Evolutionary conservation across 1,284 basidiomycete genomes (phyloP).

Genomic region (Tetrapyrgos nigripes): DNA sequence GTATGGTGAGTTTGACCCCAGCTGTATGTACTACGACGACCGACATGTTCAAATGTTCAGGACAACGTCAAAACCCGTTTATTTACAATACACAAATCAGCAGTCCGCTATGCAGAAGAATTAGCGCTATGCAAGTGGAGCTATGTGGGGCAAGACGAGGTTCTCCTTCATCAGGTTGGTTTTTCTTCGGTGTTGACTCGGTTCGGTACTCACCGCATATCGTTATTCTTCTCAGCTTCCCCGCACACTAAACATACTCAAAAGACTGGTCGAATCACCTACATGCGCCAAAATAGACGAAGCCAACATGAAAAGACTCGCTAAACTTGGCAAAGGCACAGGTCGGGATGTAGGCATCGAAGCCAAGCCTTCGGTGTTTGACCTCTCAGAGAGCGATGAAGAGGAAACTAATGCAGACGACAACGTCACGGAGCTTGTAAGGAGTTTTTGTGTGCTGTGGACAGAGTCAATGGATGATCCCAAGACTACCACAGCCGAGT

Average conservation of each 20-base stretch:
- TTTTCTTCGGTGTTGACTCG: not conserved
- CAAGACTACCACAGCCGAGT: too few species aligned
- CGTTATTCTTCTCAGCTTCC: not conserved
- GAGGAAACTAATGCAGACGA: too few species aligned
- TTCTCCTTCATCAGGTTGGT: not conserved
- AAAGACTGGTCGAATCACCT: not conserved
- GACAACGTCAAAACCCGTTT: not conserved
- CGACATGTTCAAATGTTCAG: not conserved
- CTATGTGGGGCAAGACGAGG: not conserved
- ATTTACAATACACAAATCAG: not conserved
- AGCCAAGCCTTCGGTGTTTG: too few species aligned
- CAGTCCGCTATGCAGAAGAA: not conserved
- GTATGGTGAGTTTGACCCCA: not conserved
- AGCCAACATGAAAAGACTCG: not conserved
- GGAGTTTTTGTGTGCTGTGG: too few species aligned
- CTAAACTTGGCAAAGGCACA: too few species aligned
- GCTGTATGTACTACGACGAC: not conserved
- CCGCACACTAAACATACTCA: not conserved
- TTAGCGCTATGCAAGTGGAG: not conserved
- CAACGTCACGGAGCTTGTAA: too few species aligned
- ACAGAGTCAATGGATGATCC: too few species aligned
- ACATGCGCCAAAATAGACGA: not conserved
- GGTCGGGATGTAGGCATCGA: too few species aligned
- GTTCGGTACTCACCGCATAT: slow-evolving; percentile 2
- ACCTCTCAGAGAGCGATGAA: too few species aligned